phyloP scores from a whole-genome alignment of 2,329 filamentous ascomycete species.

The Aspergillus brunneoviolaceus region DNA sequence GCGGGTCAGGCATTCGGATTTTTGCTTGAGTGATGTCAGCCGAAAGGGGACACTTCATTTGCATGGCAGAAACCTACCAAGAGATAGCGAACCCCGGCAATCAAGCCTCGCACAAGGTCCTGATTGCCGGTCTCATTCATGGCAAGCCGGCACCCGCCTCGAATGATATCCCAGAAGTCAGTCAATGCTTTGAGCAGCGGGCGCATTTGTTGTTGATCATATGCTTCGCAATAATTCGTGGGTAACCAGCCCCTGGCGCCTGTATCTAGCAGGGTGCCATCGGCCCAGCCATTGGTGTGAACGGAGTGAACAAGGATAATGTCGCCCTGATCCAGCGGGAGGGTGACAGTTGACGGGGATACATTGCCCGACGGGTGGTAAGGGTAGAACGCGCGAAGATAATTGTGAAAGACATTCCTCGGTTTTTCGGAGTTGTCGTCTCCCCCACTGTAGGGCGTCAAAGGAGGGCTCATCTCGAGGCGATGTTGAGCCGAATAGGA shows the following conservation, averaged over 20 bases:
- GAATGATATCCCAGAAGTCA: constrained; percentile 87
- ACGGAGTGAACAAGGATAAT: constrained; percentile 93
- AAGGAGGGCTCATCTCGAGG: constrained; percentile 71
- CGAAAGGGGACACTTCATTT: neutral
- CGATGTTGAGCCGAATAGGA: constrained; percentile 29
- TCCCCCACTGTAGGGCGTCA: constrained; percentile 63
- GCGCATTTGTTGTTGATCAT: constrained; percentile 83
- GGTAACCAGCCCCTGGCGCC: constrained; percentile 92
- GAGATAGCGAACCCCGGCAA: constrained; percentile 86
- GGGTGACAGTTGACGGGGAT: constrained; percentile 81
- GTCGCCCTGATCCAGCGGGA: constrained; percentile 86
- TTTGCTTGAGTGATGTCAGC: constrained; percentile 61
- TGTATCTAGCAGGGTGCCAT: constrained; percentile 83
- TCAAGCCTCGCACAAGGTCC: constrained; percentile 90
- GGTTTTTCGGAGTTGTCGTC: constrained; percentile 55
- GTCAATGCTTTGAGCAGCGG: constrained; percentile 81
- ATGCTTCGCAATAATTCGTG: constrained; percentile 96
- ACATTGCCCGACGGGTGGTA: constrained; percentile 78
- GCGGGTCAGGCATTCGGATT: constrained; percentile 80
- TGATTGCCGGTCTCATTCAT: constrained; percentile 81
- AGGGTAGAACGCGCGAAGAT: constrained; percentile 88
- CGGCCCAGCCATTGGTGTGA: constrained; percentile 97
- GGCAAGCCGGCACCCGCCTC: constrained; percentile 73
- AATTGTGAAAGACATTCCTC: constrained; percentile 82
- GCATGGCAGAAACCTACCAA: constrained; percentile 60